Conservation (phyloP, 148 eudicot genomes). For the Camellia japonica region DNA sequence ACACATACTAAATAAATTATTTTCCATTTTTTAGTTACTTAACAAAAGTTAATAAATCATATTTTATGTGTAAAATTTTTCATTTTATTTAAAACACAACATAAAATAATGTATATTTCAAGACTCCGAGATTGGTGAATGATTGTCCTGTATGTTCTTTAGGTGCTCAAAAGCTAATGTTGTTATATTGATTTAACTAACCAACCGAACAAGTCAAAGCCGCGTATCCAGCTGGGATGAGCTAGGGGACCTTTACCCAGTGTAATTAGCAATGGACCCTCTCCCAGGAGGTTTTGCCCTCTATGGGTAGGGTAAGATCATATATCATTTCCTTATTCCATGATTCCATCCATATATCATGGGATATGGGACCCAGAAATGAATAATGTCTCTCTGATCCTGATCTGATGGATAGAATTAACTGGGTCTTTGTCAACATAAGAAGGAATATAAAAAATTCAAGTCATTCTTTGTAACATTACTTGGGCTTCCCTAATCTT, state of each 20-base stretch:
- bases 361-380: too few species aligned
- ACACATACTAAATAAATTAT: too few species aligned
- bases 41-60: too few species aligned
- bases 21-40: too few species aligned
- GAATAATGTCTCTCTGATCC: neutral
- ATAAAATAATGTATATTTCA: too few species aligned
- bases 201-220: conserved; percentile 17
- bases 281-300: neutral
- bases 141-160: too few species aligned
- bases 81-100: too few species aligned
- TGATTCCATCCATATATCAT: neutral
- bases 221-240: conserved; percentile 19
- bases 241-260: neutral
- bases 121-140: too few species aligned
- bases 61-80: too few species aligned
- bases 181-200: neutral
- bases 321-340: neutral
- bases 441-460: neutral
- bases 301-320: neutral
- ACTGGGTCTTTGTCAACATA: neutral
- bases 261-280: neutral
- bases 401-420: neutral
- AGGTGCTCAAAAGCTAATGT: too few species aligned
- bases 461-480: neutral
- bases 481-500: neutral